Evolutionary conservation across 176 grass and related monocot species (phyloP).

Genomic region (bread wheat (Triticum aestivum)): IWGSC_CS_RefSeq_v2.1 NC_057794.1:533934465-533934964

Average conservation of each 20-base stretch:
- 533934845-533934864: not conserved
- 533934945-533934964: fast-evolving
- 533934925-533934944: not conserved
- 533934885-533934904: not conserved
- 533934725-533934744: not conserved
- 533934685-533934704: not conserved
- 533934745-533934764: fast-evolving
- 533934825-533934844: not conserved
- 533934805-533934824: not conserved
- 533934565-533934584: not conserved
- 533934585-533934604: not conserved
- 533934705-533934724: not conserved
- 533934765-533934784: fast-evolving
- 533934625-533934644: not conserved
- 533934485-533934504: not conserved
- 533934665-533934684: not conserved
- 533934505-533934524: fast-evolving
- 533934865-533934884: not conserved
- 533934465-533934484: not conserved
- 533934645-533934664: not conserved
- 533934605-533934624: fast-evolving
- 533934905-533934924: fast-evolving
- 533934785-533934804: not conserved
- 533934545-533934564: not conserved
- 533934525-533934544: not conserved